Conservation (phyloP, 345 rosid species). For the Lenwebbia sp. region DNA sequence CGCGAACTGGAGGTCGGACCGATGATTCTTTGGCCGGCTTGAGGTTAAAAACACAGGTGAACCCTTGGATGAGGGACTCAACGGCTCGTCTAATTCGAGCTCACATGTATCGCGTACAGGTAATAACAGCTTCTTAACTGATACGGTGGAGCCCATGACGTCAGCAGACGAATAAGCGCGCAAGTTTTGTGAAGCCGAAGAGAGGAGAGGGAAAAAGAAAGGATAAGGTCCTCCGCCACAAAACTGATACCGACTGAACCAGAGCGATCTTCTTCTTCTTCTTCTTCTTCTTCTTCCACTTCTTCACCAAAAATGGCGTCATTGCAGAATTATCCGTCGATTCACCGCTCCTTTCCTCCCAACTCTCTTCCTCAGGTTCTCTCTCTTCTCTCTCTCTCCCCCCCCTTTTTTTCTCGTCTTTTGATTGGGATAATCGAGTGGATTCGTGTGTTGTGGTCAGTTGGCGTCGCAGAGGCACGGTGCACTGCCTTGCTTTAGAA, state of each 20-base stretch:
- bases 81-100: neutral
- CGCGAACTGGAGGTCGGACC: neutral
- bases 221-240: conserved; percentile 14
- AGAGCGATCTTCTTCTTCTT: neutral
- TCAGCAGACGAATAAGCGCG: neutral
- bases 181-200: neutral
- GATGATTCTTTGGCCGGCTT: no score
- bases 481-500: conserved; percentile 24
- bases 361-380: conserved; percentile 54
- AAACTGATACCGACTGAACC: neutral
- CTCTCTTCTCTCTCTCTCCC: neutral
- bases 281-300: neutral
- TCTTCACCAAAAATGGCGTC: conserved; percentile 44
- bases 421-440: neutral
- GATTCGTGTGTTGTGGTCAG: neutral
- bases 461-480: conserved; percentile 19
- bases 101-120: accelerated
- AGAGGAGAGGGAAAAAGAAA: neutral
- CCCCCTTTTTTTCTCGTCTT: neutral
- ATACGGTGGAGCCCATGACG: neutral
- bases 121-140: neutral
- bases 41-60: neutral
- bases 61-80: neutral
- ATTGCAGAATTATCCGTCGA: conserved; percentile 45
- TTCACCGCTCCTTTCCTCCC: conserved; percentile 37